These are phyloP conservation scores for Pseudonectria buxi DNA, from an alignment of 2,329 filamentous ascomycete genomes.

Conservation along the genomic window DNA sequence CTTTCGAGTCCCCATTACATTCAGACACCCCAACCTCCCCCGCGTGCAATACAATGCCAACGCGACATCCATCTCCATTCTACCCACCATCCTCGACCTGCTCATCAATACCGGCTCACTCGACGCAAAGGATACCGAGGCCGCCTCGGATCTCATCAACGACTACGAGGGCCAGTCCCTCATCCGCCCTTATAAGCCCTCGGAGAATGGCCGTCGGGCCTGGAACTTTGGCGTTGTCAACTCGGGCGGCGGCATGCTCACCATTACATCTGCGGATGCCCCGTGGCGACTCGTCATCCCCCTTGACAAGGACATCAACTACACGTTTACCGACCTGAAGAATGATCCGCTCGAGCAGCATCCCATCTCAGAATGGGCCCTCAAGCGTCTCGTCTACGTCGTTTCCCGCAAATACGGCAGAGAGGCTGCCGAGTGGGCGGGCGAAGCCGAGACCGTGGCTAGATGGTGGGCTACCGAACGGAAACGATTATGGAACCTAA, in stretches of 20 bases:
- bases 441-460: constrained; percentile 16
- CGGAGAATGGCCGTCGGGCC: constrained; percentile 19
- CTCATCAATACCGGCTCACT: constrained; percentile 28
- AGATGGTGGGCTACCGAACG: constrained; percentile 19
- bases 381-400: constrained; percentile 13
- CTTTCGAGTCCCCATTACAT: constrained; percentile 26
- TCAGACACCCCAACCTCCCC: constrained; percentile 28
- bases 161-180: constrained; percentile 31
- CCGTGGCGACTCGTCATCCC: constrained; percentile 27
- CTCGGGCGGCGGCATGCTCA: constrained; percentile 27
- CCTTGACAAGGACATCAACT: constrained; percentile 25
- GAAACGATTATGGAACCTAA: constrained; percentile 16
- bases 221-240: constrained; percentile 32
- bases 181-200: constrained; percentile 22
- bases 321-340: constrained; percentile 24
- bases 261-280: constrained; percentile 25
- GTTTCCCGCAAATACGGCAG: constrained; percentile 14
- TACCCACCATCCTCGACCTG: constrained; percentile 29
- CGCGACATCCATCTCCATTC: constrained; percentile 26
- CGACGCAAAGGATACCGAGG: constrained; percentile 15
- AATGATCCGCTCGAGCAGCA: constrained; percentile 24
- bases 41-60: constrained; percentile 24
- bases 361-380: constrained; percentile 21
- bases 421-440: constrained; percentile 24
- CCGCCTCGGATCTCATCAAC: constrained; percentile 22